Evolutionary conservation across 208 protist genomes (phyloP).

Genomic region (Borovskyia barvae): DNA sequence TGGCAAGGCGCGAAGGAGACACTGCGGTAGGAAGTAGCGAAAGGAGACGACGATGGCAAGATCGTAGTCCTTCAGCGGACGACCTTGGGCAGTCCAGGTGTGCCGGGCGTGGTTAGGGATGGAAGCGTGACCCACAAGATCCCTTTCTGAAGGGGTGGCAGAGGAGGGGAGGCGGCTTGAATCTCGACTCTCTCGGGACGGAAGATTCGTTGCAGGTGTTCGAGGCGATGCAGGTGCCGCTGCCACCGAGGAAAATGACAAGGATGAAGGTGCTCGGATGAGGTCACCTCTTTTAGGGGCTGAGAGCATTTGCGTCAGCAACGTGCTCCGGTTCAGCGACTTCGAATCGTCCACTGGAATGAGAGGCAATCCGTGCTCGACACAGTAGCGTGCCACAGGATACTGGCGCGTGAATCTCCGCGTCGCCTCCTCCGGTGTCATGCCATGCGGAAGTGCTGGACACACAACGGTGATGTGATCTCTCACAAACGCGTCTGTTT

Average conservation of each 20-base stretch:
- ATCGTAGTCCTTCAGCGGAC: constrained; percentile 57
- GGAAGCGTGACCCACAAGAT: too few species aligned
- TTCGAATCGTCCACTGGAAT: constrained; percentile 70
- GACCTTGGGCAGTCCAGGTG: constrained; percentile 31
- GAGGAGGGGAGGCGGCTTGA: too few species aligned
- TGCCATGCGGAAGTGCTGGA: constrained; percentile 52
- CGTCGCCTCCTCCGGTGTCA: constrained; percentile 34
- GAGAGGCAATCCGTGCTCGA: constrained; percentile 53
- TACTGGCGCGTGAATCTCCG: constrained; percentile 62
- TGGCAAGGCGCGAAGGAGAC: constrained; percentile 56
- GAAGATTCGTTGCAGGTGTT: too few species aligned
- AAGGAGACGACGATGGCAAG: constrained; percentile 84
- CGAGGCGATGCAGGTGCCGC: not conserved
- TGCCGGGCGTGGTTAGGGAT: too few species aligned
- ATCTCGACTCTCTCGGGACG: too few species aligned
- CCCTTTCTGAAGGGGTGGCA: too few species aligned
- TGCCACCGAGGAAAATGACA: not conserved
- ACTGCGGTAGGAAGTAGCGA: constrained; percentile 79
- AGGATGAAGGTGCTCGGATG: not conserved
- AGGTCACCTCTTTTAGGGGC: not conserved
- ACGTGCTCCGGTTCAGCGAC: constrained; percentile 46
- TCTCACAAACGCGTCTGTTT: constrained; percentile 29
- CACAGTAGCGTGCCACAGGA: constrained; percentile 73
- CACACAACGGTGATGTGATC: constrained; percentile 75
- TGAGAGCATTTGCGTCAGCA: constrained; percentile 65